Base-by-base conservation (phyloP, 164 flowering plant species). In the Macadamia integrifolia region DNA sequence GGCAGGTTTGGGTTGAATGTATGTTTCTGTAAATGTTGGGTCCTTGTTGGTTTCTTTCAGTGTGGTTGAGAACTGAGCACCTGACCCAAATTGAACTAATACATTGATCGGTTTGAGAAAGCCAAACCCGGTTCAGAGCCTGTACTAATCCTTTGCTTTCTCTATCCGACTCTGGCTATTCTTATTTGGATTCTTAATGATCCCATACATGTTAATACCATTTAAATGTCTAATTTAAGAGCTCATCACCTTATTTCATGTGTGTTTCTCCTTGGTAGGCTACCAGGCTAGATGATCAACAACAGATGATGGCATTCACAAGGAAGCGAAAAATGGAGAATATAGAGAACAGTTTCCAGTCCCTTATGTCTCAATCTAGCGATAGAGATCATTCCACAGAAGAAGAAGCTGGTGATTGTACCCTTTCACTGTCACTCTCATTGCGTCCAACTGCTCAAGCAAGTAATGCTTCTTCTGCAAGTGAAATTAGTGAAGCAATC, bases 351-450 rank as follows among this genome's bases (percentile, higher is more conserved):
- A 44, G 52, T 29, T 29, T 46, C 52, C 32, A 7, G 1, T 32
- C 28, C 15, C 72, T 11, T 23, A 23, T 23, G 23, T 23, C 23
- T 23, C 23, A 23, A 23, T 23, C 23, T 6, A 30, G 50, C 31
- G 64, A 48, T 40, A 44, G 32, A 4, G 60, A 44, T 8, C 56
- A 72, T n/a, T 6, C 17, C 32, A 67, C 48, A 52, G 77, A 72
- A 4, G 78, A 70, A 59, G 82, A 65, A 55, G 72, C 32, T 0
- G 69, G 67, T 8, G 80, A 31, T n/a, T 69, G 76, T 30, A 71
- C 78, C 8, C 69, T 89, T 15, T 84, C 85, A 0, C 58, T 88
- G 48, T 82, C 87, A 0, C 83, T 88, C 52, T 79, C 90, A 5
- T 71, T 86, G 76, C 81, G 61, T 28, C 88, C 80, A 0, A 72